Evolutionary conservation across 192 early-diverging fungal genomes (phyloP), one percentile per base, ranked within the genome.

Genomic region (Chytriomyces sp.): DNA sequence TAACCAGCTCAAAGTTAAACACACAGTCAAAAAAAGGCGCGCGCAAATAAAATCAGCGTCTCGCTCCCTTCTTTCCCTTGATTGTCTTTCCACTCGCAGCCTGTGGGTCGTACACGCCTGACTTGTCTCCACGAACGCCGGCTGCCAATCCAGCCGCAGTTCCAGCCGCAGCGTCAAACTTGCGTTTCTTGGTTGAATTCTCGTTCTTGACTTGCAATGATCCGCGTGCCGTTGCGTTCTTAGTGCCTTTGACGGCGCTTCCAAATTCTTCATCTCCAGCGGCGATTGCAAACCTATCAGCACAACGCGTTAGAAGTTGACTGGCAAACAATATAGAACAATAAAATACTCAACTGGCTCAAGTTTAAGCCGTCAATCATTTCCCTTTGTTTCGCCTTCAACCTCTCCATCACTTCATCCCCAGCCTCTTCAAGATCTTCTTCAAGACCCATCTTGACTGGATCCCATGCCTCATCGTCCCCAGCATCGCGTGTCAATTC

Each of bases 391-490:
- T 93, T 91, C 24, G 82, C 79, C 76, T 83, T 87, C 72, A 95
- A 82, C 43, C 83, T 82, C 6, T 84, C 83, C 71, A 93, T 87
- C 10, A 83, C 91, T 72, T 93, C 91, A 23, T 91, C 82, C 16
- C 91, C 95, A n/a, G 92, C 94, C 66, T 94, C 91, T 8, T 89
- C 88, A 69, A 98, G 83, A 76, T 98, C 97, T 23, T 92, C 91
- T 44, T 93, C 92, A n/a, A 98, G 77, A 10, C 91, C 79, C 43
- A 91, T 85, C n/a, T 76, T 81, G 7, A 92, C 85, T 0, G 96
- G 95, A 50, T 95, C 94, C 97, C 97, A 99, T 7, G 91, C 86
- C 5, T 84, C 91, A 6, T 94, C 96, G 69, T 94, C 89, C n/a
- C 82, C 85, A 1, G 87, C 66, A 76, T 82, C 97, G 94, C 44